Base-by-base conservation (phyloP, 1,284 basidiomycete species). In the Baeospora myosura region DNA sequence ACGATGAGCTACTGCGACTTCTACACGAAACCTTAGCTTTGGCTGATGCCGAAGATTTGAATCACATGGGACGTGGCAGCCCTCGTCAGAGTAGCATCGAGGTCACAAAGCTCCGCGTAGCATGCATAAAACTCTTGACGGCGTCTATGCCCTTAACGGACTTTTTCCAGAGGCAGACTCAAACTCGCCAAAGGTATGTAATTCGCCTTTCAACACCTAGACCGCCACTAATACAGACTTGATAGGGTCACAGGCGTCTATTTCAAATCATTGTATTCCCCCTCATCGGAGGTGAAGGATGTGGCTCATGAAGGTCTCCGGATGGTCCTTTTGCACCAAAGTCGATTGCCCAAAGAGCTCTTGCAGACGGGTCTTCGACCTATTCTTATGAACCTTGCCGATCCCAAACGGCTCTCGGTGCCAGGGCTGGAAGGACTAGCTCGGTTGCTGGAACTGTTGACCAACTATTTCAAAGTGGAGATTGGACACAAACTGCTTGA, bases 381-480 rank as follows among this genome's bases (percentile, higher is more conserved):
- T 0, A 97, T 99, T 50, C 66, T 99, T 37, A 96, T 98, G 85
- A 98, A 98, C 58, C 78, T 99, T 14, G 94, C 94, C 3, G 97
- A 99, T 62, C 88, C 94, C 30, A 93, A 94, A 58, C 81, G 91
- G 22, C 73, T 99, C 22, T 95, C 92, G 3, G 88, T 97, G n/a
- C 80, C 90, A 4, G 94, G 95, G 14, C 68, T 99, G 36, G 92
- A 98, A 59, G 96, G 97, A 3, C 70, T 99, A 18, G 95, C 96
- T 10, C 81, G 94, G n/a, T 75, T 99, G 45, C 69, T 99, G 38
- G 92, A 97, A 61, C 74, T 98, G 5, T 67, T 99, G 43, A 97
- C 94, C 36, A 98, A 96, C 60, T 99, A 99, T 66, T 99, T 99
- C 82, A 98, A 98, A 62, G 95, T 98, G 32, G 96, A 99, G 67